phyloP scores from a whole-genome alignment of 371 early-diverging fungal genomes.

The Mortierella sp. region DNA sequence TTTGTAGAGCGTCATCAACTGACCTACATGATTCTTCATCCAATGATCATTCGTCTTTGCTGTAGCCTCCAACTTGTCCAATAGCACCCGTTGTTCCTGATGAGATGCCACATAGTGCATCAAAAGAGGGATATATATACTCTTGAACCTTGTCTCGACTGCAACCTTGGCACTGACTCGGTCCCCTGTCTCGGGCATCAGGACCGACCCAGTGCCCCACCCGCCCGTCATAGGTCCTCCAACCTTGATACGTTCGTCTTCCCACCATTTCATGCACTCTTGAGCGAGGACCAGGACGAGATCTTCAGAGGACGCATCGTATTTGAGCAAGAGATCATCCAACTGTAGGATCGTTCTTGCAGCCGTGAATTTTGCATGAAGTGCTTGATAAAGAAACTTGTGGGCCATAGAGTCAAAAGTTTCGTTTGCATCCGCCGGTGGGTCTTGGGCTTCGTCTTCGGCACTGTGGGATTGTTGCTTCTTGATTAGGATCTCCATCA shows the following conservation, averaged over 20 bases:
- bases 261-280: conserved; percentile 53
- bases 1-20: conserved; percentile 47
- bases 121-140: conserved; percentile 41
- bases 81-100: conserved; percentile 35
- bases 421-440: conserved; percentile 46
- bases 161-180: conserved; percentile 32
- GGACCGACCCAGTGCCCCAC: conserved; percentile 32
- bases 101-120: conserved; percentile 47
- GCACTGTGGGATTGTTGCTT: conserved; percentile 32
- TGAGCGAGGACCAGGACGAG: conserved; percentile 58
- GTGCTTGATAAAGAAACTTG: conserved; percentile 69
- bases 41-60: conserved; percentile 25
- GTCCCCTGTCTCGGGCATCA: conserved; percentile 31
- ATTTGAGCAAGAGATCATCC: conserved; percentile 69
- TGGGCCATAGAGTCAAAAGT: conserved; percentile 63
- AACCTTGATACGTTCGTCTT: conserved; percentile 37
- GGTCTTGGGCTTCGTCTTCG: conserved; percentile 41
- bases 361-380: conserved; percentile 64
- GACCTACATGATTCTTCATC: conserved; percentile 36
- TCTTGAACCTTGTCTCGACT: conserved; percentile 44
- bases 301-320: conserved; percentile 62
- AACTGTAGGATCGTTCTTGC: conserved; percentile 68
- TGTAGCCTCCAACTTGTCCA: conserved; percentile 33
- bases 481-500: conserved; percentile 51
- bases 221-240: conserved; percentile 49